These are phyloP conservation scores for Tylopilus cervinicoccineus DNA, from an alignment of 768 basidiomycete genomes.

Conservation along the genomic window DNA sequence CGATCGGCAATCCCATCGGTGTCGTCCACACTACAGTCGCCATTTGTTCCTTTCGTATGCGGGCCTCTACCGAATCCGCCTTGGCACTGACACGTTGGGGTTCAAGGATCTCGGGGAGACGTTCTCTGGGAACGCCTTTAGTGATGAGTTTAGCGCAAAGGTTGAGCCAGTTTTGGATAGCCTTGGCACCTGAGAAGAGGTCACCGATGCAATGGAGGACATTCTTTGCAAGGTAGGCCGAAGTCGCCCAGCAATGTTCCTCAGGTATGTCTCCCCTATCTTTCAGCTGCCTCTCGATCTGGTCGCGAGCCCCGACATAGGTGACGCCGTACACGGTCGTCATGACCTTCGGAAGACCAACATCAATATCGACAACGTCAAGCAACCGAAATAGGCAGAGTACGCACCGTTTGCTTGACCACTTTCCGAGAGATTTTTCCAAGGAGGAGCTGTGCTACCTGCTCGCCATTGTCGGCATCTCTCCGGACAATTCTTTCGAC, in stretches of 20 bases:
- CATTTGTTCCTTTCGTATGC: constrained; percentile 86
- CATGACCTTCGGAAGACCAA: constrained; percentile 64
- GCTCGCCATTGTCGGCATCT: constrained; percentile 50
- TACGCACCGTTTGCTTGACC: constrained; percentile 90
- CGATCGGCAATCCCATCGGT: constrained; percentile 89
- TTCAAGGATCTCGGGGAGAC: constrained; percentile 45
- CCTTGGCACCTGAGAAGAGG: constrained; percentile 87
- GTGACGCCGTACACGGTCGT: constrained; percentile 99
- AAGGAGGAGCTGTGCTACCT: constrained; percentile 54
- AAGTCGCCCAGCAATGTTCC: constrained; percentile 69
- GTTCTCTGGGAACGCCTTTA: constrained; percentile 76
- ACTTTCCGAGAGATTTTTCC: constrained; percentile 89
- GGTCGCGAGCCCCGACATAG: constrained; percentile 88
- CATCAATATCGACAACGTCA: background rate
- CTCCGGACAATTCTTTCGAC: constrained; percentile 64
- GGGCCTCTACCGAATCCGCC: constrained; percentile 27
- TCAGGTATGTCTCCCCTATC: constrained; percentile 68
- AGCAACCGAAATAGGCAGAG: background rate
- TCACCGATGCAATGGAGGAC: constrained; percentile 83
- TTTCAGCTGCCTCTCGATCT: constrained; percentile 86
- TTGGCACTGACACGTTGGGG: constrained; percentile 10
- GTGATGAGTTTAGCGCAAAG: constrained; percentile 79
- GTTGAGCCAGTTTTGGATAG: constrained; percentile 90
- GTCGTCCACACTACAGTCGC: constrained; percentile 96
- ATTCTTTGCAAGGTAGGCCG: constrained; percentile 79